phyloP scores from a whole-genome alignment of 148 eudicot species.

The Rhododendron williamsianum region DNA sequence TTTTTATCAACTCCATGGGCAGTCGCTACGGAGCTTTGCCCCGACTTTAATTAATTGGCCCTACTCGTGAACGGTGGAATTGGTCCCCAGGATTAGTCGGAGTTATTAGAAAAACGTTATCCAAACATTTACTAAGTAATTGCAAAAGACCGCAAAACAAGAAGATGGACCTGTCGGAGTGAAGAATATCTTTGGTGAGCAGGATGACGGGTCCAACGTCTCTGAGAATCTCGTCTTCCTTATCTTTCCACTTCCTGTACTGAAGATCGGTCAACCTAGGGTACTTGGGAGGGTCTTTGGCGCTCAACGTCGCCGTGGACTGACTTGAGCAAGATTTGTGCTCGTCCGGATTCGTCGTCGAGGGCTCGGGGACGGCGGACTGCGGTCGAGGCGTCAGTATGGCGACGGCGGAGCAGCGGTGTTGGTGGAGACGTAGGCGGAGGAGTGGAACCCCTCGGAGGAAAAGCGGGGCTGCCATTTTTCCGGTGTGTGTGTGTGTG shows the following conservation, averaged over 20 bases:
- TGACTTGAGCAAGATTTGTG: constrained; percentile 6
- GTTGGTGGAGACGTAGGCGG: constrained; percentile 24
- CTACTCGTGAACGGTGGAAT: neutral
- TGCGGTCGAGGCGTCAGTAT: constrained; percentile 15
- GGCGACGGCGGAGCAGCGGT: constrained; percentile 10
- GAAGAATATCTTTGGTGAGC: constrained; percentile 61
- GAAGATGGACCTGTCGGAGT: constrained; percentile 49
- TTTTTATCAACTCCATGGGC: neutral
- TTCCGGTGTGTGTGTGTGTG: neutral
- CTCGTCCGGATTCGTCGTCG: constrained; percentile 28
- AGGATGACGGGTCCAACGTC: constrained; percentile 54
- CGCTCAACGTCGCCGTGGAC: constrained; percentile 12
- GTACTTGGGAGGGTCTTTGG: constrained; percentile 29
- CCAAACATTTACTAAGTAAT: neutral
- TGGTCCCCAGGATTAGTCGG: neutral
- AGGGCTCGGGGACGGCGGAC: constrained; percentile 22
- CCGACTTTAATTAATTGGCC: neutral
- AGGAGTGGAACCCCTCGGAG: constrained; percentile 40
- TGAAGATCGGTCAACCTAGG: constrained; percentile 26
- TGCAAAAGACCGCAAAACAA: neutral
- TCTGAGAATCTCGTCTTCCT: constrained; percentile 47
- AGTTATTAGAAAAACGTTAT: neutral
- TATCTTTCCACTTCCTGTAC: constrained; percentile 53
- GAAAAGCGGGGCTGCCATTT: constrained; percentile 45
- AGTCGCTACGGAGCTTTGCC: neutral